phyloP scores from a whole-genome alignment of 805 yeast genomes.

The Zygosaccharomyces lentus region DNA sequence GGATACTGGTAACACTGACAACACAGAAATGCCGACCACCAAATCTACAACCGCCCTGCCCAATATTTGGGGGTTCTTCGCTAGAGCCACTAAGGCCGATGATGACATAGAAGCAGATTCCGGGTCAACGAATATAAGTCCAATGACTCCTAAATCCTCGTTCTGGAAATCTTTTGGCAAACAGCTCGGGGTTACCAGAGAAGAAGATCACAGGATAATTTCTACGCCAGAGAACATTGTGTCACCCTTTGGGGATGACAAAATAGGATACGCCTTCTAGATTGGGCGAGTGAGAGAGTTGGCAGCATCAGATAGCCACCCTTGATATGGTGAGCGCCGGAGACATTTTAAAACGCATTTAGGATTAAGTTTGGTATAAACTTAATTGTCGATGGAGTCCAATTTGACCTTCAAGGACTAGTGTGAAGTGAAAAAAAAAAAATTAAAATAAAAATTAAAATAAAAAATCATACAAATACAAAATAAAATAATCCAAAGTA shows the following conservation, averaged over 20 bases:
- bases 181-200: not conserved
- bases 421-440: too few species aligned
- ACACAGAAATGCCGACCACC: not conserved
- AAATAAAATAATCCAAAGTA: too few species aligned
- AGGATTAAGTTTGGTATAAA: too few species aligned
- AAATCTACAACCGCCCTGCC: not conserved
- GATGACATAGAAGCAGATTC: not conserved
- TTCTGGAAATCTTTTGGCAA: not conserved
- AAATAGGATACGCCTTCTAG: conserved; percentile 2
- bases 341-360: too few species aligned
- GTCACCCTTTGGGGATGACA: not conserved
- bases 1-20: not conserved
- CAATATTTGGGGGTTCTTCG: not conserved
- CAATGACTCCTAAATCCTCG: not conserved
- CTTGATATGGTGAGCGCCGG: too few species aligned
- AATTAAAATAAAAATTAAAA: too few species aligned
- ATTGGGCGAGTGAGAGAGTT: not conserved
- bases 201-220: not conserved
- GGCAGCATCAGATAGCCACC: not conserved
- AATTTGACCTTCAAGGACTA: too few species aligned
- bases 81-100: not conserved
- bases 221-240: not conserved
- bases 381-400: too few species aligned
- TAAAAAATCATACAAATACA: too few species aligned
- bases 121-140: not conserved